These are phyloP conservation scores for Picea mariana DNA, from an alignment of 83 land plant species.

Conservation along the genomic window DNA sequence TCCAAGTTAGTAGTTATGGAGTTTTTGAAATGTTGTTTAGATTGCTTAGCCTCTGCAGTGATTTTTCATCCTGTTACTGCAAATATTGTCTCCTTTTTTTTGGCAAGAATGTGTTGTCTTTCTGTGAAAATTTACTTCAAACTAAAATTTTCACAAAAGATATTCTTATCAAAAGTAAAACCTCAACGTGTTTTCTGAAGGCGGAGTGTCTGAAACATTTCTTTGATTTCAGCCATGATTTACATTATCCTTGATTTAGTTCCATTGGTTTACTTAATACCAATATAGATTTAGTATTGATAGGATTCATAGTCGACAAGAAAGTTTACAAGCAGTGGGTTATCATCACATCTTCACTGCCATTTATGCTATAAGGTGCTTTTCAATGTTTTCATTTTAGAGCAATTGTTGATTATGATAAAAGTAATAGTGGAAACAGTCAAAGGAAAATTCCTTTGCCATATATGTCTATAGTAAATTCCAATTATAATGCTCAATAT, in stretches of 20 bases:
- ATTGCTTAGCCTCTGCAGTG: background rate
- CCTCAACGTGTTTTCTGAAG: background rate
- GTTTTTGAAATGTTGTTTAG: background rate
- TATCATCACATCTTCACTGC: background rate
- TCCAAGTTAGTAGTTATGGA: background rate
- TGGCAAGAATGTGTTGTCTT: background rate
- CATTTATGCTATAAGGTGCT: too few species aligned
- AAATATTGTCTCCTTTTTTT: background rate
- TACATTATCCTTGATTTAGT: background rate
- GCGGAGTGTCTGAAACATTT: background rate
- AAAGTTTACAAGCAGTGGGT: background rate
- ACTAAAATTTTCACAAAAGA: background rate
- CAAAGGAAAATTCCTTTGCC: too few species aligned
- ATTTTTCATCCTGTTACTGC: background rate
- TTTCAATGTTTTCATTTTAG: too few species aligned
- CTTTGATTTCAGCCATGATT: background rate
- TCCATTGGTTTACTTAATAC: background rate
- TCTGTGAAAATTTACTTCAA: background rate
- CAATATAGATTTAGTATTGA: background rate
- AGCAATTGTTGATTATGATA: too few species aligned
- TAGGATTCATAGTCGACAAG: background rate
- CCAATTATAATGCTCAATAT: too few species aligned
- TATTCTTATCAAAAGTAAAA: background rate
- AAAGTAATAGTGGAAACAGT: too few species aligned
- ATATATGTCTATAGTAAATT: too few species aligned